Evolutionary conservation across 176 grass and related monocot species (phyloP), one percentile per base, ranked within the genome.

Genomic region (Chloris gayana): DNA sequence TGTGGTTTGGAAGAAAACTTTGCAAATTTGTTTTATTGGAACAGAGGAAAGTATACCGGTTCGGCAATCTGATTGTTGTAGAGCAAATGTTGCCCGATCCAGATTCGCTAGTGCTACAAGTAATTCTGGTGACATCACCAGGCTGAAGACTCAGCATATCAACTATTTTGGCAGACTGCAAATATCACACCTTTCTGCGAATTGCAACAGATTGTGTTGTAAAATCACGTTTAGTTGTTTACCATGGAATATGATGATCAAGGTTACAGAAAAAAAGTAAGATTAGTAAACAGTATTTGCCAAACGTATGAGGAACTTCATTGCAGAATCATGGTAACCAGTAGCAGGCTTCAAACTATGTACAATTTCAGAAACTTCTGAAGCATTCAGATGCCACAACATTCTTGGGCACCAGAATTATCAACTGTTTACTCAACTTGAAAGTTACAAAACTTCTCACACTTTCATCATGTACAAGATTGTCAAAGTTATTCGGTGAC

Each of bases 331-430:
- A 60, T 30, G 72, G 22, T 4, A 80, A 82, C 5, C 17, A 71
- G 31, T 44, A 19, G 12, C 59, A 14, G 44, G 42, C 22, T 85
- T 63, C 33, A 77, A 76, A 72, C 27, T 89, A 45, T 89, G 35
- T 81, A 82, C 72, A 84, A 42, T 65, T 27, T 14, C 13, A 81
- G 11, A 71, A 85, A 42, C 72, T 29, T 72, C 14, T 46, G 9
- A 65, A 59, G 59, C 50, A 72, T 77, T 85, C 77, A 76, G 66
- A 85, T 82, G 51, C 66, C 82, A 72, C 60, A 27, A 6, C 66
- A 65, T 70, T 81, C 13, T 9, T 42, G 15, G 64, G 66, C 37
- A 85, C 65, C 73, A 58, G 42, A 76, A 76, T 26, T 24, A 65
- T 70, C 56, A 54, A 51, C 47, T 13, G 50, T 83, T 3, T 31